Evolutionary conservation across 495 filamentous ascomycete genomes (phyloP).

Genomic region (Mycothermus thermophilus): DNA sequence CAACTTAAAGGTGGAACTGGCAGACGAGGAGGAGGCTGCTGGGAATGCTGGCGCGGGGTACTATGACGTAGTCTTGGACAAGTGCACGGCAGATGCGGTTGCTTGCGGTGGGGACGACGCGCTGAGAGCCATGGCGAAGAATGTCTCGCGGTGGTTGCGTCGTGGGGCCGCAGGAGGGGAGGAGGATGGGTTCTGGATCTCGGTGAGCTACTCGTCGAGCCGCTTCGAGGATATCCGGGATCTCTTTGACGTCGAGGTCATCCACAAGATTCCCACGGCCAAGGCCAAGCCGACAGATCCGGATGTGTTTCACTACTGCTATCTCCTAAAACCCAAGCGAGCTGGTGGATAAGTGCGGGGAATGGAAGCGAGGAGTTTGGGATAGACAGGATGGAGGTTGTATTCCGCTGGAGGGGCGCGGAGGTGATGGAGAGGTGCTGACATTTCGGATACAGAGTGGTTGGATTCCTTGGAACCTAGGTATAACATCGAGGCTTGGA

Average conservation of each 20-base stretch:
- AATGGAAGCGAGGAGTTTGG: too few relatives aligned
- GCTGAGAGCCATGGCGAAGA: slow-evolving; percentile 16
- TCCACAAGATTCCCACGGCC: slow-evolving; percentile 19
- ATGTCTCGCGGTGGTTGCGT: slow-evolving; percentile 14
- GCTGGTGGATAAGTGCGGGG: too few relatives aligned
- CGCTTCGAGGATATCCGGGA: slow-evolving; percentile 17
- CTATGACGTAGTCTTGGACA: slow-evolving; percentile 28
- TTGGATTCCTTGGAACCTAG: too few relatives aligned
- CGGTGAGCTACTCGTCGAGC: slow-evolving; percentile 25
- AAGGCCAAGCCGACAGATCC: slow-evolving; percentile 24
- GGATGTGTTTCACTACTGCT: slow-evolving; percentile 24
- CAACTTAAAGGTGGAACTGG: slow-evolving; percentile 9
- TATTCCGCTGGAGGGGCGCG: too few relatives aligned
- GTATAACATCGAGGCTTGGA: too few relatives aligned
- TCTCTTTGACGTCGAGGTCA: slow-evolving; percentile 21
- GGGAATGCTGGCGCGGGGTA: too few relatives aligned
- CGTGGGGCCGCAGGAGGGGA: too few relatives aligned
- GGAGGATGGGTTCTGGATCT: slow-evolving; percentile 24
- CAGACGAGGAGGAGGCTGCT: too few relatives aligned
- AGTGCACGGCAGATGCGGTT: slow-evolving; percentile 29
- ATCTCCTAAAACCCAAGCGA: slow-evolving; percentile 21
- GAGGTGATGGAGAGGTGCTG: too few relatives aligned
- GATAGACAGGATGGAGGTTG: background rate
- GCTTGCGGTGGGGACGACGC: slow-evolving; percentile 21
- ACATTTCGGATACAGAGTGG: too few relatives aligned